Evolutionary conservation across 768 basidiomycete species (phyloP).

Genomic region (Lyophyllum semitale): DNA sequence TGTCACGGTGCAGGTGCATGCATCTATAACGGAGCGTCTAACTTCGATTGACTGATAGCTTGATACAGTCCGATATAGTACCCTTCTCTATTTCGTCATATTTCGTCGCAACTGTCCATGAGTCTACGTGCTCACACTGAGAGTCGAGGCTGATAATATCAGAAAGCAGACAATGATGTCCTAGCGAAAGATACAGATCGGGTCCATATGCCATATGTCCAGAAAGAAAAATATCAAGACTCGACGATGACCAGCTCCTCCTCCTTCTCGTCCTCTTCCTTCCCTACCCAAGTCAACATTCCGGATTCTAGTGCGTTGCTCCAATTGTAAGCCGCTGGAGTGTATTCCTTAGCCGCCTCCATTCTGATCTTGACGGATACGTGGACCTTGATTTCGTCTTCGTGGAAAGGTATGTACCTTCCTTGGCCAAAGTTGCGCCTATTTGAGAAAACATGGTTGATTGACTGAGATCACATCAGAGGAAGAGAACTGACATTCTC

Average conservation of each 20-base stretch:
- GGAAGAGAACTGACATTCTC: slow-evolving; percentile 18
- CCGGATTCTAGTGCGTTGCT: slow-evolving; percentile 7
- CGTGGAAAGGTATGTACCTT: slow-evolving; percentile 27
- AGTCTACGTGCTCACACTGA: too few relatives aligned
- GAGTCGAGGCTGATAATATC: too few relatives aligned
- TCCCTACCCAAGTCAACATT: slow-evolving; percentile 16
- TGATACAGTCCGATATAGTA: too few relatives aligned
- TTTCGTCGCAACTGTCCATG: too few relatives aligned
- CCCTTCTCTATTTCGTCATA: too few relatives aligned
- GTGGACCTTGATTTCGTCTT: slow-evolving; percentile 25
- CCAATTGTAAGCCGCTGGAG: slow-evolving; percentile 21
- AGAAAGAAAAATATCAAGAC: neutral
- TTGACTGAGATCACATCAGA: neutral
- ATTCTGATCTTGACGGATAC: slow-evolving; percentile 19
- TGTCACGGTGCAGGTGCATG: too few relatives aligned
- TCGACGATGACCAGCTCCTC: neutral
- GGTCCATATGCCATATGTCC: neutral
- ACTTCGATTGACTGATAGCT: too few relatives aligned
- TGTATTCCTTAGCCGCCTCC: slow-evolving; percentile 2
- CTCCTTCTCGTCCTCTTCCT: slow-evolving; percentile 1
- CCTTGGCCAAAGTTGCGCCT: slow-evolving; percentile 30
- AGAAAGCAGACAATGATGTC: neutral
- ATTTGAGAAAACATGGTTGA: neutral
- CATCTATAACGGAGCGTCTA: too few relatives aligned
- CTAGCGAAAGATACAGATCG: neutral